These are phyloP conservation scores for Micractinium sp. DNA, from an alignment of 139 green algal species.

Conservation along the genomic window DNA sequence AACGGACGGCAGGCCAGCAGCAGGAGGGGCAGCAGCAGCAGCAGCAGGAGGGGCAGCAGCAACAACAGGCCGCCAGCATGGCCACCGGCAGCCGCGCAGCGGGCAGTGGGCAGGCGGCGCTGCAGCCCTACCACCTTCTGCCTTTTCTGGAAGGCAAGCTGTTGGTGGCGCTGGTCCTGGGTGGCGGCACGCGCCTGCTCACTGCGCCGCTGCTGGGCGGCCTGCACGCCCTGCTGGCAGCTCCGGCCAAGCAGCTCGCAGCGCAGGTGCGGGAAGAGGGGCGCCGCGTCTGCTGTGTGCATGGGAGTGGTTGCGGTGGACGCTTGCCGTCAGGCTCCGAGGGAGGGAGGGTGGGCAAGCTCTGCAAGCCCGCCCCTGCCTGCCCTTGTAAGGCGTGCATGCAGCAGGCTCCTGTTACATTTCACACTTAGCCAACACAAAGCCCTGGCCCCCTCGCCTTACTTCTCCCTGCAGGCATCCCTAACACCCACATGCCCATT, in stretches of 20 bases:
- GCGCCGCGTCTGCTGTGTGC: neutral
- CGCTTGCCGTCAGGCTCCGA: neutral
- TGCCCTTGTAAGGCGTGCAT: too few species aligned
- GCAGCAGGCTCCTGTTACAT: neutral
- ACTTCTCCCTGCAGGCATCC: neutral
- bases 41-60: neutral
- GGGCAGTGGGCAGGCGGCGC: neutral
- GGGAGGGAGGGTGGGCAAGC: too few species aligned
- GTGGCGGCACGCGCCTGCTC: neutral
- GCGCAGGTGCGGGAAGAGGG: constrained; percentile 6
- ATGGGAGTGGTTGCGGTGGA: neutral
- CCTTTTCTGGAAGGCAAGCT: constrained; percentile 28
- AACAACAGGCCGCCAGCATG: neutral
- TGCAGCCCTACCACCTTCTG: constrained; percentile 23
- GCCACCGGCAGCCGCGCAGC: neutral
- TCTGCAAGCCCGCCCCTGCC: too few species aligned
- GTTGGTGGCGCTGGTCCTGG: constrained; percentile 26
- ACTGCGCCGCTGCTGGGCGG: neutral
- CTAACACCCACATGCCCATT: neutral
- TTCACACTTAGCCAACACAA: too few species aligned
- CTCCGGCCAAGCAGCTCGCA: constrained; percentile 1
- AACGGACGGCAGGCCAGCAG: neutral
- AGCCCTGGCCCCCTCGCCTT: too few species aligned
- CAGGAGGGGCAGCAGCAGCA: neutral
- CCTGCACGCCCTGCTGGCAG: constrained; percentile 12